Percentiles rank a stretch among this genome's conserved stretches.
phyloP scores from a whole-genome alignment of 495 filamentous ascomycete species.

The Aspergillus conjunctus region DNA sequence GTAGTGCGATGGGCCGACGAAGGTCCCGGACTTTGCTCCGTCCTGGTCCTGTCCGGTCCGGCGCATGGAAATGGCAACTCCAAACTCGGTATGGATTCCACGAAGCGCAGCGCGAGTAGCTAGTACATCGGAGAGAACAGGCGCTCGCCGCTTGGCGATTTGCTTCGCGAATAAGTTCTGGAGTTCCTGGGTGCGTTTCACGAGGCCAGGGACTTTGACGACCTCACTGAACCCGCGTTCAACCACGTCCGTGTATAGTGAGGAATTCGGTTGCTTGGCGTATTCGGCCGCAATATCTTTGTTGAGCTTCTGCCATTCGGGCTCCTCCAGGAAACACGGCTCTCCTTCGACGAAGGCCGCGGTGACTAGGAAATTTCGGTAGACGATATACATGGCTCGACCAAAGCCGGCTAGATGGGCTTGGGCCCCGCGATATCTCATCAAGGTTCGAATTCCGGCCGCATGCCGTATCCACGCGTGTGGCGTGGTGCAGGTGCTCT shows the following conservation, averaged over 20 bases:
- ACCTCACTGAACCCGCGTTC: conserved; percentile 35
- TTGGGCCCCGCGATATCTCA: conserved; percentile 36
- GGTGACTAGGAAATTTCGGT: conserved; percentile 36
- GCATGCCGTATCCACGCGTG: conserved; percentile 42
- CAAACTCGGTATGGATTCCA: conserved; percentile 33
- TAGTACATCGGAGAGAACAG: conserved; percentile 24
- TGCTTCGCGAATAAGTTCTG: conserved; percentile 9
- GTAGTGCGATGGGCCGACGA: conserved; percentile 34
- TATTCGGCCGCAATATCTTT: conserved; percentile 32
- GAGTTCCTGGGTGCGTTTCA: conserved; percentile 30
- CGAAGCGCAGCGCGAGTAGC: conserved; percentile 31
- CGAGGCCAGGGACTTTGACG: conserved; percentile 30
- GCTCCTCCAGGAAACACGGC: conserved; percentile 36
- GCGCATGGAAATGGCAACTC: conserved; percentile 29
- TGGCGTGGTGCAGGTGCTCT: conserved; percentile 34
- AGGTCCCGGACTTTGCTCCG: conserved; percentile 10
- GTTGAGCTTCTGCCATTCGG: conserved; percentile 39
- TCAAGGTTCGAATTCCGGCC: conserved; percentile 37
- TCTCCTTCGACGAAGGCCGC: conserved; percentile 31
- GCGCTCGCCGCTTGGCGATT: conserved; percentile 14
- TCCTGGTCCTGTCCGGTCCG: conserved; percentile 29
- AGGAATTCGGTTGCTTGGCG: conserved; percentile 34
- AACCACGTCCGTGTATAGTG: conserved; percentile 33
- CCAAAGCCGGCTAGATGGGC: conserved; percentile 38
- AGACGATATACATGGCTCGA: conserved; percentile 36